These are phyloP conservation scores for Aspergillus japonicus DNA, from an alignment of 2,329 filamentous ascomycete genomes.

Conservation along the genomic window DNA sequence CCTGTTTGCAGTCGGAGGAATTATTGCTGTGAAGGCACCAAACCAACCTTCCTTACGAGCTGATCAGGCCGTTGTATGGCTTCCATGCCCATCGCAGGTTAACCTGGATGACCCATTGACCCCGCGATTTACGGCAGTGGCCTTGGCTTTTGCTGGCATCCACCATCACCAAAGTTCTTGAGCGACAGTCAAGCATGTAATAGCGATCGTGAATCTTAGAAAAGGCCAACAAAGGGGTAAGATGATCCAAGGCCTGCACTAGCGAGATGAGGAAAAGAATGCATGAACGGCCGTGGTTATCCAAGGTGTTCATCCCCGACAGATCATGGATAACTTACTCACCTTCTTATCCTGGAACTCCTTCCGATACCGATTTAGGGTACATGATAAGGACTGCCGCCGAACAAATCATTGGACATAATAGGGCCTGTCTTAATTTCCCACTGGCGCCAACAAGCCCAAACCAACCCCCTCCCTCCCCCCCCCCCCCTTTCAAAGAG, in stretches of 20 bases:
- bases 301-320: background rate
- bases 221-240: background rate
- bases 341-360: constrained; percentile 13
- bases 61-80: constrained; percentile 13
- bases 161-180: background rate
- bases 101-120: constrained; percentile 12
- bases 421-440: constrained; percentile 12
- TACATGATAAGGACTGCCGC: constrained; percentile 14
- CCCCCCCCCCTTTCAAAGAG: constrained; percentile 13
- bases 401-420: constrained; percentile 16
- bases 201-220: background rate
- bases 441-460: constrained; percentile 14
- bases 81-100: constrained; percentile 4
- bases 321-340: background rate
- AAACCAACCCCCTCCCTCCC: constrained; percentile 12
- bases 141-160: constrained; percentile 6
- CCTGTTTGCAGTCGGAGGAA: constrained; percentile 14
- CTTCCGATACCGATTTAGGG: constrained; percentile 11
- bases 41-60: background rate
- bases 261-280: background rate
- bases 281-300: background rate
- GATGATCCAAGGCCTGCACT: background rate
- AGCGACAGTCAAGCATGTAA: background rate
- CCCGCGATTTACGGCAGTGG: constrained; percentile 16
- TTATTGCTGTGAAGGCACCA: constrained; percentile 4